A percentile compares a stretch with the other conserved stretches of the same genome.
phyloP scores from a whole-genome alignment of 2,329 filamentous ascomycete genomes.

The Capronia epimyces region DNA sequence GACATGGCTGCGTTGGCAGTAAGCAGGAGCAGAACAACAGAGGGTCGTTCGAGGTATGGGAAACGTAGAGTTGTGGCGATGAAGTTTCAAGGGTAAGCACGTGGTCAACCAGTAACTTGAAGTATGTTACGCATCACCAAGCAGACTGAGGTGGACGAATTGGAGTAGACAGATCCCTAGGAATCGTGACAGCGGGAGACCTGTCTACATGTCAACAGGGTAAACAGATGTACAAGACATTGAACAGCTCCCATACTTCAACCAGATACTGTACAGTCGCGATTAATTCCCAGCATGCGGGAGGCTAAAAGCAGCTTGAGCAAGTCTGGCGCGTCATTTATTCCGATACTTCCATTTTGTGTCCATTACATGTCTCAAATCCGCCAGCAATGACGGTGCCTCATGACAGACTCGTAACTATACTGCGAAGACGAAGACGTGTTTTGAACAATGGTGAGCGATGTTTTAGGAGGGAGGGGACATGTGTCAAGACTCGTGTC shows the following conservation, averaged over 20 bases:
- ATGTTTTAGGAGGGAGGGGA: too few relatives aligned
- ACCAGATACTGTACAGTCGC: too few relatives aligned
- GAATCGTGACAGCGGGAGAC: background rate
- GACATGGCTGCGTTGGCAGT: constrained; percentile 12
- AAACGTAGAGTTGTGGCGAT: background rate
- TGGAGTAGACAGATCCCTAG: background rate
- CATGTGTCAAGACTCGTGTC: too few relatives aligned
- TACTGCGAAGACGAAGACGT: too few relatives aligned
- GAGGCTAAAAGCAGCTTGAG: background rate
- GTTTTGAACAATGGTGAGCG: too few relatives aligned
- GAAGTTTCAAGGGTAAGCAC: background rate
- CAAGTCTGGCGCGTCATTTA: background rate
- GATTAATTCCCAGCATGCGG: background rate
- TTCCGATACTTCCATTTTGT: too few relatives aligned
- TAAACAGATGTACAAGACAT: too few relatives aligned
- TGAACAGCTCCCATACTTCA: too few relatives aligned
- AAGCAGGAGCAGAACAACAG: background rate
- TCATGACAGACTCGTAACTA: too few relatives aligned
- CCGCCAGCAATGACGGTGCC: too few relatives aligned
- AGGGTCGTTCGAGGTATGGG: background rate
- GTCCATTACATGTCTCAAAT: too few relatives aligned
- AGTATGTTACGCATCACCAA: background rate
- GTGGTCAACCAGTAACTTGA: background rate
- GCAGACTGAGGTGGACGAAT: background rate
- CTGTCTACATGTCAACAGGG: background rate